These are phyloP conservation scores for Moesziomyces antarcticus DNA, from an alignment of 1,284 basidiomycete species.

Conservation along the genomic window DNA sequence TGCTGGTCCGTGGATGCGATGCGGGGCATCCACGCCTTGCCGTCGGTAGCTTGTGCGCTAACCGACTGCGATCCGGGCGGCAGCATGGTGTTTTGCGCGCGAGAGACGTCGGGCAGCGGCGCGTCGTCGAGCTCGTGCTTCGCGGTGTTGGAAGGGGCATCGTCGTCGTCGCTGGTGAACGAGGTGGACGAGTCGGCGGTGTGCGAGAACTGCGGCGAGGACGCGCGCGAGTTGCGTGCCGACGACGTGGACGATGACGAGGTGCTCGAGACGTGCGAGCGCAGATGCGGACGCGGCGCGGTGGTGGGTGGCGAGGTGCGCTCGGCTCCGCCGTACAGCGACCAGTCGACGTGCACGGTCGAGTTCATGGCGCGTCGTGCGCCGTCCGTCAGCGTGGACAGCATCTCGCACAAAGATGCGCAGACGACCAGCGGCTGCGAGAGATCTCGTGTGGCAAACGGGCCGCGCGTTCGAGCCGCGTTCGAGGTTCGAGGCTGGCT, in stretches of 20 bases:
- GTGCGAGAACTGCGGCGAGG: constrained; percentile 21
- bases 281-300: constrained; percentile 15
- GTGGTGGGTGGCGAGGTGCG: constrained; percentile 22
- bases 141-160: neutral
- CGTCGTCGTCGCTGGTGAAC: constrained; percentile 26
- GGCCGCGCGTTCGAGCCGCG: too few species aligned
- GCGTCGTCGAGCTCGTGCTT: constrained; percentile 20
- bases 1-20: constrained; percentile 55
- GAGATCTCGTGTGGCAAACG: too few species aligned
- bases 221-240: constrained; percentile 19
- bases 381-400: constrained; percentile 14
- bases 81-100: neutral
- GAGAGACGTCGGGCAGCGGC: neutral
- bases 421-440: constrained; percentile 5
- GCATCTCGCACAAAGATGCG: constrained; percentile 6
- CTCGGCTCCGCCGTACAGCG: constrained; percentile 65
- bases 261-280: constrained; percentile 1
- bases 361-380: constrained; percentile 34
- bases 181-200: constrained; percentile 29
- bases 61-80: neutral
- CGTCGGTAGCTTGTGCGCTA: constrained; percentile 12
- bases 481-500: too few species aligned
- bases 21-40: constrained; percentile 63
- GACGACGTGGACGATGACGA: constrained; percentile 20
- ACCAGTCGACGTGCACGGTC: constrained; percentile 64